Evolutionary conservation across 352 stramenopile genomes (phyloP).

Genomic region (Globisporangium megalacanthum): DNA sequence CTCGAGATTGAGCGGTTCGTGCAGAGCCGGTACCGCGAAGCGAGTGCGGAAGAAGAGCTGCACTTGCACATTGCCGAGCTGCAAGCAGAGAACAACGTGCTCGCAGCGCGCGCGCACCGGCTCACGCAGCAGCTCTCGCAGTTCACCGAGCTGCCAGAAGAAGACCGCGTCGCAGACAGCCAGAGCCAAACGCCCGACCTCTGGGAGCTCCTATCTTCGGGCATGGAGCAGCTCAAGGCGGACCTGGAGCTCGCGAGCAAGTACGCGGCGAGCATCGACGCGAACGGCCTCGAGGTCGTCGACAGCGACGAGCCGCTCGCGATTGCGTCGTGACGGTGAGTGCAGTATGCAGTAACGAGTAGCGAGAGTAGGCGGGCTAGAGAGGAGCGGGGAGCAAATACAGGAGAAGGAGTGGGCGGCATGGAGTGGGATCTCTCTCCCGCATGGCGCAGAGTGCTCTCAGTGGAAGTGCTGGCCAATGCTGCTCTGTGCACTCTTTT

Average conservation of each 20-base stretch:
- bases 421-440: no score
- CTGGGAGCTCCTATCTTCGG: constrained; percentile 78
- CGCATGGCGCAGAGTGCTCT: no score
- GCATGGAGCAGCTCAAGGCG: constrained; percentile 88
- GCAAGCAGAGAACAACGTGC: constrained; percentile 82
- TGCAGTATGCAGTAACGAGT: neutral
- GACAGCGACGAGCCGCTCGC: constrained; percentile 52
- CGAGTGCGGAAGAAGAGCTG: constrained; percentile 59
- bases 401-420: neutral
- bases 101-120: constrained; percentile 67
- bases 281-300: constrained; percentile 24
- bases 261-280: constrained; percentile 79
- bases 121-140: constrained; percentile 79
- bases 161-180: constrained; percentile 48
- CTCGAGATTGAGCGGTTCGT: constrained; percentile 61
- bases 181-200: constrained; percentile 66
- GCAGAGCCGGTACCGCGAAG: constrained; percentile 57
- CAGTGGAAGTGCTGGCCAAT: no score
- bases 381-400: neutral
- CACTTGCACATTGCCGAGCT: constrained; percentile 69
- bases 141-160: constrained; percentile 74
- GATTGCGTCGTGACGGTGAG: constrained; percentile 29
- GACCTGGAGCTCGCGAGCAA: constrained; percentile 84
- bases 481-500: no score
- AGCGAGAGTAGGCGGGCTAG: neutral